phyloP scores from a whole-genome alignment of 768 basidiomycete species.

The Lactifluus hygrophoroides region DNA sequence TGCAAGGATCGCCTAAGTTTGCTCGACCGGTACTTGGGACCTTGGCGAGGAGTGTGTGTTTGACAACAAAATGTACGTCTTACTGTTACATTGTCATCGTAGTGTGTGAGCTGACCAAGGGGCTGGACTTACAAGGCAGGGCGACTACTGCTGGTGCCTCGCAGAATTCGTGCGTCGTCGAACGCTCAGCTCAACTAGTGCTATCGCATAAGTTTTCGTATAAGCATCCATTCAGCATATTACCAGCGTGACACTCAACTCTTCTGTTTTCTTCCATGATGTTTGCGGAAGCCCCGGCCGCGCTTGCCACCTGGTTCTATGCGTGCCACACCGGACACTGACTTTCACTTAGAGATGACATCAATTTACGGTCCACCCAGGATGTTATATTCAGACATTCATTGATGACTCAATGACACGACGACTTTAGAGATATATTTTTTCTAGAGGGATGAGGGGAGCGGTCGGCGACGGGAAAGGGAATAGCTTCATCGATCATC shows the following conservation, averaged over 20 bases:
- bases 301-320: too few relatives aligned
- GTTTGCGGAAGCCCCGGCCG: too few relatives aligned
- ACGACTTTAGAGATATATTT: background rate
- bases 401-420: background rate
- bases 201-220: conserved; percentile 83
- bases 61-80: conserved; percentile 76
- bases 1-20: conserved; percentile 75
- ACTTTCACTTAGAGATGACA: background rate
- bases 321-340: too few relatives aligned
- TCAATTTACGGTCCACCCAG: conserved; percentile 38
- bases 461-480: background rate
- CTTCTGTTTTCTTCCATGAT: too few relatives aligned
- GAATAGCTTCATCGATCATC: background rate
- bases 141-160: conserved; percentile 87
- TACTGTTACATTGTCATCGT: background rate
- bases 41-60: conserved; percentile 81
- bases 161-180: conserved; percentile 77
- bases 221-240: conserved; percentile 66
- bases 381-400: conserved; percentile 24
- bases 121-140: conserved; percentile 47
- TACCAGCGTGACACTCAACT: conserved; percentile 76
- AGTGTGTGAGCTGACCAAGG: background rate
- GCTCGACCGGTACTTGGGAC: conserved; percentile 49
- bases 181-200: conserved; percentile 62
- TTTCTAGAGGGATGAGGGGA: conserved; percentile 4